These are phyloP conservation scores for Epichloe bromicola DNA, from an alignment of 2,329 filamentous ascomycete genomes.

Conservation along the genomic window DNA sequence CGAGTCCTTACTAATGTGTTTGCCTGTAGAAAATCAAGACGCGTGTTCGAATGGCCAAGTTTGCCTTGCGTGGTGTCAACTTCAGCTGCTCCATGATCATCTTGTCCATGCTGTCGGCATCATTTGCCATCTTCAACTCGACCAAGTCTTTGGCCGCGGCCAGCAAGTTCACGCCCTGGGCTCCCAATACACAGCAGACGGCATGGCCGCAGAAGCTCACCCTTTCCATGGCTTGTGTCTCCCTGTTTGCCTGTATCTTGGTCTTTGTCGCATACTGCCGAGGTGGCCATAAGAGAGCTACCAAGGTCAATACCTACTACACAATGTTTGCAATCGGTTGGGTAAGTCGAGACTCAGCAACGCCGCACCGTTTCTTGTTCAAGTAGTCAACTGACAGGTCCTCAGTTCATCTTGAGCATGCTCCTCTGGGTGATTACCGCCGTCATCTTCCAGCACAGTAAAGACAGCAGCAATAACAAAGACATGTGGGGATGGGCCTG, in stretches of 20 bases:
- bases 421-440: constrained; percentile 86
- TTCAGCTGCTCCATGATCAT: constrained; percentile 96
- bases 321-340: constrained; percentile 85
- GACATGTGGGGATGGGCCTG: constrained; percentile 99
- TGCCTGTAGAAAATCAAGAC: constrained; percentile 70
- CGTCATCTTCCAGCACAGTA: constrained; percentile 67
- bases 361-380: too few relatives aligned
- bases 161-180: constrained; percentile 79
- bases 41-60: constrained; percentile 83
- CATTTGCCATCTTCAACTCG: constrained; percentile 83
- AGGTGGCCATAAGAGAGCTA: constrained; percentile 75
- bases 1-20: constrained; percentile 10
- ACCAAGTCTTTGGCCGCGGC: constrained; percentile 62
- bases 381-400: neutral
- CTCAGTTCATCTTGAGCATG: constrained; percentile 71
- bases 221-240: constrained; percentile 65
- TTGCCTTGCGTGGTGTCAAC: constrained; percentile 88
- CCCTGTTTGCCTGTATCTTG: constrained; percentile 62
- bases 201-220: constrained; percentile 83
- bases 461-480: constrained; percentile 55
- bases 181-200: constrained; percentile 49
- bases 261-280: constrained; percentile 81
- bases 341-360: constrained; percentile 18
- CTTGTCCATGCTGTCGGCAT: constrained; percentile 76
- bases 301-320: constrained; percentile 92